Base-by-base conservation (phyloP, 2,329 filamentous ascomycete species). In the Capronia epimyces region DNA sequence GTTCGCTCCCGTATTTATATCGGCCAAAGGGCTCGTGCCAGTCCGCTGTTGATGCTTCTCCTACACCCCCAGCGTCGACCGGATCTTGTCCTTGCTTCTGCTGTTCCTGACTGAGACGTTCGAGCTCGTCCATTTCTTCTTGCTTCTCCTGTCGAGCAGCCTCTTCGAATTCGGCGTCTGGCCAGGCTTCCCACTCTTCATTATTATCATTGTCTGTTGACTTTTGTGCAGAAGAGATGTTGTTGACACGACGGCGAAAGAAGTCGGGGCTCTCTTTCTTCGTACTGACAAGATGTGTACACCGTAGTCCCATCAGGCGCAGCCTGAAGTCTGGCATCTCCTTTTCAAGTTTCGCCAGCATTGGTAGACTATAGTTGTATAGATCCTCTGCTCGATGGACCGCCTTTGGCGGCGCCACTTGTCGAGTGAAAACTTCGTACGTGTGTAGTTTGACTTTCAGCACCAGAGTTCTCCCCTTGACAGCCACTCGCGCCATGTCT, bases 391-490 rank as follows among this genome's bases (percentile, higher is more conserved):
- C 85, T 4, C 78, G 72, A 43, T 71, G 78, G 1, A 96, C 76
- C 0, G 89, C 82, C 58, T 83, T 86, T 0, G 87, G 84, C 1
- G 84, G 78, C 2, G 86, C 80, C 4, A 81, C 79, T 65, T 98
- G 93, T 25, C 93, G 78, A 0, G 90, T 95, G 45, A 88, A 78
- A 16, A 96, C 87, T 67, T 97, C 90, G 62, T 91, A 98, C 0
- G 89, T 95, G 66, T 96, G 88, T 6, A 97, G 72, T 66, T 98
- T 98, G 58, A 96, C 78, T 67, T 98, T 98, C 29, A 98, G 72
- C 18, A 89, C 88, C 1, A 98, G 71, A 0, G 91, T 97, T n/a
- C 89, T 81, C 0, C 91, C 91, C 67, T 91, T 95, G 69, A 87
- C 88, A 57, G 87, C 80, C 1, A 87, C 88, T 21, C 82, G 79